phyloP scores from a whole-genome alignment of 306 rosid genomes.

The Rosa multiflora region DNA sequence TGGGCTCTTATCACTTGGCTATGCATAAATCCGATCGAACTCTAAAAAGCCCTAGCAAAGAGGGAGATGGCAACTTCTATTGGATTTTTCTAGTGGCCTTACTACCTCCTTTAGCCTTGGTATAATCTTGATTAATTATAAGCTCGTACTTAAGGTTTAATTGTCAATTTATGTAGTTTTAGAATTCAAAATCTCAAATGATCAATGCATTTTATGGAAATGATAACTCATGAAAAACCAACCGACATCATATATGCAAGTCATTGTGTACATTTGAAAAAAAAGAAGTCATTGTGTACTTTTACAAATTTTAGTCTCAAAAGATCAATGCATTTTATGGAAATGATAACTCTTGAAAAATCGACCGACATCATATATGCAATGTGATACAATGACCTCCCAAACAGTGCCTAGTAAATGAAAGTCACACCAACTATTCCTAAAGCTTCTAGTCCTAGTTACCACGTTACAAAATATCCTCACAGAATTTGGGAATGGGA shows the following conservation, averaged over 20 bases:
- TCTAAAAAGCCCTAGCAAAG: too few relatives aligned
- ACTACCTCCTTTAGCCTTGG: background rate
- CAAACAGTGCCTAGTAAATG: background rate
- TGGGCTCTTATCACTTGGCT: too few relatives aligned
- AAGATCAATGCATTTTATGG: background rate
- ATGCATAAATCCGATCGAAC: background rate
- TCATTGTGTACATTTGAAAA: too few relatives aligned
- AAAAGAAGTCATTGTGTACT: too few relatives aligned
- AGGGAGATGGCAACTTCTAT: too few relatives aligned
- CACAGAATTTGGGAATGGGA: background rate
- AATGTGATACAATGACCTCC: background rate
- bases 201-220: background rate
- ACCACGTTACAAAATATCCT: background rate
- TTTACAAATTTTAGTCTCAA: background rate
- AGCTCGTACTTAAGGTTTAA: background rate
- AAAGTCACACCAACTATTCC: background rate
- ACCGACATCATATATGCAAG: too few relatives aligned
- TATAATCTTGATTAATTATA: background rate
- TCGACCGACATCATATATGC: background rate
- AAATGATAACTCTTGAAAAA: background rate
- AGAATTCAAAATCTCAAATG: too few relatives aligned
- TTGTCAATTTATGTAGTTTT: background rate
- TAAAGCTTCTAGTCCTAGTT: background rate
- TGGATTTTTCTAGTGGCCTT: background rate
- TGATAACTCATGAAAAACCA: too few relatives aligned